phyloP scores from a whole-genome alignment of 495 filamentous ascomycete species.

The Aspergillus coremiiformis region DNA sequence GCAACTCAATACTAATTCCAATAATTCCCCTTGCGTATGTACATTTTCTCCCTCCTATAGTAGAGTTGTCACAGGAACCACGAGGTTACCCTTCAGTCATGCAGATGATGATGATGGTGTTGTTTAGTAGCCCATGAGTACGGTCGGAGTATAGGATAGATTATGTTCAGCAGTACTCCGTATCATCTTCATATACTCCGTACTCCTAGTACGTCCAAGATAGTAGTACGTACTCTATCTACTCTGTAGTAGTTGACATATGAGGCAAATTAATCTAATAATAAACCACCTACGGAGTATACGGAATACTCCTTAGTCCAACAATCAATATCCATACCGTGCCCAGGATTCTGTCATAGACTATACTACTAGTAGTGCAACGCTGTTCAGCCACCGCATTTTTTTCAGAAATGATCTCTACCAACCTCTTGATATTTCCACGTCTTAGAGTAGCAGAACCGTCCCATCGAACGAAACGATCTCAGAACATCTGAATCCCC shows the following conservation, averaged over 20 bases:
- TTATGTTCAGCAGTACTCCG: not conserved
- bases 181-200: too few relatives aligned
- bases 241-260: not conserved
- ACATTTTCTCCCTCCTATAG: not conserved
- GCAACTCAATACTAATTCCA: too few relatives aligned
- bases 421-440: slow-evolving; percentile 13
- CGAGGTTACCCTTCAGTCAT: not conserved
- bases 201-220: too few relatives aligned
- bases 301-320: too few relatives aligned
- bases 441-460: not conserved
- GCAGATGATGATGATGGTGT: not conserved
- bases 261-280: slow-evolving; percentile 7
- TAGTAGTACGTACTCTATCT: not conserved
- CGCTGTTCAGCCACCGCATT: slow-evolving; percentile 26
- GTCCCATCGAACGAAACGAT: not conserved
- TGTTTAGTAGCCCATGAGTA: too few relatives aligned
- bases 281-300: too few relatives aligned
- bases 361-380: slow-evolving; percentile 8
- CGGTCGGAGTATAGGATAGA: not conserved
- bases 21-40: too few relatives aligned
- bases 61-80: too few relatives aligned
- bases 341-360: not conserved
- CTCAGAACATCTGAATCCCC: not conserved
- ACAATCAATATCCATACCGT: not conserved
- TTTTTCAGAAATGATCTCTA: slow-evolving; percentile 12